Percentiles rank a stretch among this genome's conserved stretches.
phyloP scores from a whole-genome alignment of 306 rosid genomes.

The Begonia fuchsioides region DNA sequence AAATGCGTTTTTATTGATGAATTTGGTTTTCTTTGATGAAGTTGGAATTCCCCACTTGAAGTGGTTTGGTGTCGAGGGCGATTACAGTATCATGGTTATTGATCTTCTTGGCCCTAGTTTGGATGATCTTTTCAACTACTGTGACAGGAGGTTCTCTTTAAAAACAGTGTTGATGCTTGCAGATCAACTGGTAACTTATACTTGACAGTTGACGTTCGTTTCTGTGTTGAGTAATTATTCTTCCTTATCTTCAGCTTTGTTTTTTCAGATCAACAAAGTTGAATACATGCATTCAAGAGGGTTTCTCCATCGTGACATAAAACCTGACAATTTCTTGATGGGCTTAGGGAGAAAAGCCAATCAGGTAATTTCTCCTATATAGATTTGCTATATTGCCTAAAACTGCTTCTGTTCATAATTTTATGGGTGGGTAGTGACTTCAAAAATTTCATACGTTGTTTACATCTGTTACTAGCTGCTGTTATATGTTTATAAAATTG shows the following conservation, averaged over 20 bases:
- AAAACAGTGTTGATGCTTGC: constrained; percentile 97
- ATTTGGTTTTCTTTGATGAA: constrained; percentile 24
- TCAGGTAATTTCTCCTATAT: constrained; percentile 40
- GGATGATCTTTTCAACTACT: constrained; percentile 94
- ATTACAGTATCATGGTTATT: constrained; percentile 88
- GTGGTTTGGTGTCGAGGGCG: constrained; percentile 98
- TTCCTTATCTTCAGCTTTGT: constrained; percentile 5
- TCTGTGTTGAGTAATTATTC: constrained; percentile 9
- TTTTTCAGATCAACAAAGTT: constrained; percentile 86
- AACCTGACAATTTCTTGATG: constrained; percentile 98
- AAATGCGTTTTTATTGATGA: neutral
- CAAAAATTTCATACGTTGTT: too few relatives aligned
- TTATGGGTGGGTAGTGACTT: too few relatives aligned
- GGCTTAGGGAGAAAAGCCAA: constrained; percentile 97
- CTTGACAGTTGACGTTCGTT: neutral
- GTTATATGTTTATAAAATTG: too few relatives aligned
- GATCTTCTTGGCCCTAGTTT: constrained; percentile 99
- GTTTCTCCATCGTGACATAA: constrained; percentile 97
- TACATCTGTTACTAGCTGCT: too few relatives aligned
- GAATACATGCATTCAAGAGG: constrained; percentile 99
- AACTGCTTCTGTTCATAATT: neutral
- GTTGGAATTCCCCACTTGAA: constrained; percentile 98
- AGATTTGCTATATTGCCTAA: constrained; percentile 1
- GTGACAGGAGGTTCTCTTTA: constrained; percentile 77
- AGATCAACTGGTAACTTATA: constrained; percentile 76